Percentiles rank a stretch among this genome's conserved stretches.
phyloP scores from a whole-genome alignment of 805 yeast genomes.

The Priceomyces fermenticarens region DNA sequence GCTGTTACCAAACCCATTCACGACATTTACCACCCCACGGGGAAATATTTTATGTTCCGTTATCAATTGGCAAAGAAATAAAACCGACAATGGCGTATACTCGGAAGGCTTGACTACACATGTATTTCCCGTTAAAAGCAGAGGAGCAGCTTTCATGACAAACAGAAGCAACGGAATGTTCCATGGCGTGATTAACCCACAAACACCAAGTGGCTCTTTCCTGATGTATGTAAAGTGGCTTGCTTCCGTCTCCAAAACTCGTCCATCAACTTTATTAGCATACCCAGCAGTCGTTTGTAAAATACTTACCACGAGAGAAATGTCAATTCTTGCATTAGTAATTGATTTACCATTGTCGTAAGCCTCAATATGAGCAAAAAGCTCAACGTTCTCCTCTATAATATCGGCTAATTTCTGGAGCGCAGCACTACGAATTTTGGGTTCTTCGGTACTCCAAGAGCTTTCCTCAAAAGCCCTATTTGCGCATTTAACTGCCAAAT shows the following conservation, averaged over 20 bases:
- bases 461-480: slow-evolving; percentile 41
- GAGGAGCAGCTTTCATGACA: slow-evolving; percentile 43
- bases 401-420: slow-evolving; percentile 50
- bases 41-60: slow-evolving; percentile 41
- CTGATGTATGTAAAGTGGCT: slow-evolving; percentile 51
- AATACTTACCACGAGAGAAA: slow-evolving; percentile 52
- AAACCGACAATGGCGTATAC: slow-evolving; percentile 28
- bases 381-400: slow-evolving; percentile 46
- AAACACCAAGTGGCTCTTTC: slow-evolving; percentile 40
- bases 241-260: slow-evolving; percentile 68
- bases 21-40: slow-evolving; percentile 47
- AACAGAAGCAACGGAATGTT: slow-evolving; percentile 48
- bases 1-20: slow-evolving; percentile 42
- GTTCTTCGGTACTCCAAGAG: slow-evolving; percentile 47
- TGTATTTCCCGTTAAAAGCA: slow-evolving; percentile 45
- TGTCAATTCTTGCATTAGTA: slow-evolving; percentile 56
- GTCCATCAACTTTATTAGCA: slow-evolving; percentile 83
- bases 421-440: slow-evolving; percentile 43
- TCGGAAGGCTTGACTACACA: slow-evolving; percentile 33
- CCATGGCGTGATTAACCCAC: slow-evolving; percentile 50
- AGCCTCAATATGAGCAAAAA: slow-evolving; percentile 56
- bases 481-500: slow-evolving; percentile 53
- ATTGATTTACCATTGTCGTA: slow-evolving; percentile 56
- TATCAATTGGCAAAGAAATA: slow-evolving; percentile 40
- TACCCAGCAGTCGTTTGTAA: slow-evolving; percentile 51